Evolutionary conservation across 2,329 filamentous ascomycete species (phyloP).

Genomic region (Fusarium duplospermum): DNA sequence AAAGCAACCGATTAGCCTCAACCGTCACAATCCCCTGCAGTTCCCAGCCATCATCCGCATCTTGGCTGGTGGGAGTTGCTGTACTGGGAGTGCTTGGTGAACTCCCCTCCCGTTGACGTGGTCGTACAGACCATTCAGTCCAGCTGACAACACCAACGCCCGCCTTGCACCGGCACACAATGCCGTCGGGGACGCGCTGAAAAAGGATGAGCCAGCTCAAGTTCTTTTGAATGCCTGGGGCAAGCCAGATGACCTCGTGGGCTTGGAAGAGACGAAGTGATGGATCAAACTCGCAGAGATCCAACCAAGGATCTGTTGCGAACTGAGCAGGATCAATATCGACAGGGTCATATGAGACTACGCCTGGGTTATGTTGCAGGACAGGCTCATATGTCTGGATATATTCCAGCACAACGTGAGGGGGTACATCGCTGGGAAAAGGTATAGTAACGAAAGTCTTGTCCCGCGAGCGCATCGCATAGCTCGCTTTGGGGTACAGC

Average conservation of each 20-base stretch:
- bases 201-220: conserved; percentile 57
- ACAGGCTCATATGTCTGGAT: conserved; percentile 56
- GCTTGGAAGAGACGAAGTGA: conserved; percentile 49
- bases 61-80: conserved; percentile 13
- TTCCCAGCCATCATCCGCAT: conserved; percentile 41
- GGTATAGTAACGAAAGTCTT: conserved; percentile 54
- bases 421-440: conserved; percentile 51
- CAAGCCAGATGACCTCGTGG: conserved; percentile 47
- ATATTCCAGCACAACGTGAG: conserved; percentile 50
- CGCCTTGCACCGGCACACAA: conserved; percentile 54
- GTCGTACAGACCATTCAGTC: conserved; percentile 48
- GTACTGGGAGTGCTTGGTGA: conserved; percentile 35
- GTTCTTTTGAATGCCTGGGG: conserved; percentile 54
- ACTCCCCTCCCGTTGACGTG: conserved; percentile 8
- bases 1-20: conserved; percentile 47
- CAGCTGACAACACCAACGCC: conserved; percentile 56
- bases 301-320: conserved; percentile 55
- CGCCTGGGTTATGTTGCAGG: conserved; percentile 53
- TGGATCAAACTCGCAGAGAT: conserved; percentile 42
- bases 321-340: conserved; percentile 43
- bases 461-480: conserved; percentile 44
- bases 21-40: conserved; percentile 46
- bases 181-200: conserved; percentile 54
- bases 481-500: conserved; percentile 13
- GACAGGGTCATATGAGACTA: conserved; percentile 48